Evolutionary conservation across 805 yeast species (phyloP), one percentile per base, ranked within the genome.

Genomic region (Ogataea siamensis): DNA sequence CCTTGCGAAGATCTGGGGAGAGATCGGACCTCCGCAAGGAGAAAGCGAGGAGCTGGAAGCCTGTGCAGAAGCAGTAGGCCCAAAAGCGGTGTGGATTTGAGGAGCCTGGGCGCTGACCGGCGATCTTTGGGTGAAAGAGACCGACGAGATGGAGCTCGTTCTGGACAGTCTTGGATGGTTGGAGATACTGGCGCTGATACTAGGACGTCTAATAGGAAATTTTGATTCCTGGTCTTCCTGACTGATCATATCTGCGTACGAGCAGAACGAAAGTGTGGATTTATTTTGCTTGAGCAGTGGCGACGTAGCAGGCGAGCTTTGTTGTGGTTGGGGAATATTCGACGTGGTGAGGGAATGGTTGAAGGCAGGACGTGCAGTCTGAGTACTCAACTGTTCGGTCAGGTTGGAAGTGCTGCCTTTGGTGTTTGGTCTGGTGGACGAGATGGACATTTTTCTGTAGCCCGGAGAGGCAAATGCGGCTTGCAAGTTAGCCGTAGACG

Each of bases 211-310:
- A 37, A 76, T 70, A 21, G 56, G 47, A 27, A 50, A 52, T 20
- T 55, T 54, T 8, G 54, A 47, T 34, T 63, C 67, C 30, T 60
- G 68, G 51, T 80, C 83, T 58, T 83, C 91, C 50, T 76, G 78
- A 46, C 69, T 74, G 43, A 83, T 71, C 75, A 86, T 73, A 51
- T 86, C 95, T 3, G 91, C 94, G 58, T 83, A 86, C 2, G 88
- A 80, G 54, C 78, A 82, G 56, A 85, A 85, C 25, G 72, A 67
- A 14, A 71, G 60, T 17, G 62, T 56, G 21, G 69, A 62, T 36
- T 57, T 62, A 36, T 52, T 55, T 23, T 51, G 49, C 34, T 38
- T 51, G 21, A 52, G 22, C 19, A 38, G 18, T 41, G 63, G 58
- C 36, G 65, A 63, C 46, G 60, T 54, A 34, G 62, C 62, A 12